These are phyloP conservation scores for Leptographium flavum DNA, from an alignment of 2,329 filamentous ascomycete species.

Conservation along the genomic window DNA sequence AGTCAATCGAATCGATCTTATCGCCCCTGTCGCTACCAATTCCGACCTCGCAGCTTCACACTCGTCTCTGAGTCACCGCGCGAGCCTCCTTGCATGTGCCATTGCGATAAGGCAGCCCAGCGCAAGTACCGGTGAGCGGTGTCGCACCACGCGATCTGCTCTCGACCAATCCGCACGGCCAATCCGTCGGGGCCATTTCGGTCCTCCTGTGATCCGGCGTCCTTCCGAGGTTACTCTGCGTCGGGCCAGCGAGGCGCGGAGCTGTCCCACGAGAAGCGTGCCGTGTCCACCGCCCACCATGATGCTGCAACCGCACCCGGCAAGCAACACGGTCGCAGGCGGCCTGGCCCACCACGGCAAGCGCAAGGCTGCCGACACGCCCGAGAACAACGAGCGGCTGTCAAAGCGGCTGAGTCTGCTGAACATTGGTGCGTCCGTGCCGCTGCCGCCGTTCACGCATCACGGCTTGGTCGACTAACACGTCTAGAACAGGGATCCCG, in stretches of 20 bases:
- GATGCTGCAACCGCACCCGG: constrained; percentile 3
- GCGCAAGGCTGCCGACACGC: constrained; percentile 41
- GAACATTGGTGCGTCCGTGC: constrained; percentile 51
- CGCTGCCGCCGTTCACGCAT: background rate
- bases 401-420: constrained; percentile 73
- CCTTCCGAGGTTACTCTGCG: too few species aligned
- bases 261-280: too few species aligned
- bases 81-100: background rate
- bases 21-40: too few species aligned
- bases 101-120: background rate
- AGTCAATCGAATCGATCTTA: background rate
- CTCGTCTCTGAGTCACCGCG: background rate
- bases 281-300: background rate
- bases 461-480: background rate
- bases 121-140: background rate
- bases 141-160: background rate
- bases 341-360: constrained; percentile 26
- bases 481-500: constrained; percentile 42
- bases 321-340: background rate
- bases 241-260: too few species aligned
- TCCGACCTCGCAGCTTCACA: background rate
- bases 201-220: too few species aligned
- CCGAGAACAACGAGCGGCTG: constrained; percentile 52
- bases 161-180: too few species aligned
- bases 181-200: background rate